These are phyloP conservation scores for Talaromyces proteolyticus DNA, from an alignment of 495 filamentous ascomycete species.

Conservation along the genomic window DNA sequence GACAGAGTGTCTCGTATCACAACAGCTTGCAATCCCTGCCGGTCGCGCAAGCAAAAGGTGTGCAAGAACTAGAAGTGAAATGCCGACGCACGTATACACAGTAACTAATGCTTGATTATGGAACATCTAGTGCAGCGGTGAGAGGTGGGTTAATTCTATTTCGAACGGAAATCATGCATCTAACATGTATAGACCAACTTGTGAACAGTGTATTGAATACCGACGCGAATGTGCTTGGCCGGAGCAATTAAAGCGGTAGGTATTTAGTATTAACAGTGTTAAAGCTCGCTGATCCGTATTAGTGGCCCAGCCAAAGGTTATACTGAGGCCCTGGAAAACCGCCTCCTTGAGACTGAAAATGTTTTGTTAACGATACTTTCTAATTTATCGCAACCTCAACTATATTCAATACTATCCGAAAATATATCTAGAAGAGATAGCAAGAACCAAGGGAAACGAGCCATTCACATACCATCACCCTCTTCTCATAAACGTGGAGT, in stretches of 20 bases:
- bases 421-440: background rate
- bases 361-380: constrained; percentile 25
- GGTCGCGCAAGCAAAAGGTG: constrained; percentile 35
- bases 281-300: background rate
- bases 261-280: background rate
- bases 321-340: constrained; percentile 30
- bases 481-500: constrained; percentile 22
- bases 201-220: constrained; percentile 28
- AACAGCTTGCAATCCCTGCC: constrained; percentile 30
- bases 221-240: constrained; percentile 33
- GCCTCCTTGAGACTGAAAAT: constrained; percentile 31
- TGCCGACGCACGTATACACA: background rate
- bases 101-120: background rate
- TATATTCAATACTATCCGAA: constrained; percentile 13
- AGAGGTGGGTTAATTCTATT: constrained; percentile 18
- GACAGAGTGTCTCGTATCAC: constrained; percentile 25
- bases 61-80: background rate
- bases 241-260: constrained; percentile 31
- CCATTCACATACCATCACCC: background rate
- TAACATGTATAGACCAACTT: constrained; percentile 21
- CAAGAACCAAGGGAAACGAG: background rate
- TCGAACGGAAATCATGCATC: background rate
- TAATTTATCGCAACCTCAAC: constrained; percentile 23
- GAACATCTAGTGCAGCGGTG: constrained; percentile 27
- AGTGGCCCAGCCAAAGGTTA: constrained; percentile 37